Conservation (phyloP, 495 filamentous ascomycete species). For the Xylaria cubensis region DNA sequence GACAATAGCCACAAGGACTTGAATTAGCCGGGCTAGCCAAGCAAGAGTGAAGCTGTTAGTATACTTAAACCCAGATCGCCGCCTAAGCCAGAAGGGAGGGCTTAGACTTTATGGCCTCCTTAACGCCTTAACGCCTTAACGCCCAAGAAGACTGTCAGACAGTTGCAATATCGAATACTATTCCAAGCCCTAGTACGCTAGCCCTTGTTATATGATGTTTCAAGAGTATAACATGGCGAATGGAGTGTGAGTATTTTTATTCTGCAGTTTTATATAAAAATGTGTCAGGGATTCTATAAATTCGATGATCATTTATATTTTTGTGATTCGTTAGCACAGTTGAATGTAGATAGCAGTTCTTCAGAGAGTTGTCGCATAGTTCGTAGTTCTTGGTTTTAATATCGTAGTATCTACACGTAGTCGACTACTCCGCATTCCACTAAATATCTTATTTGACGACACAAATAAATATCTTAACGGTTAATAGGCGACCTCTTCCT, state of each 20-base stretch:
- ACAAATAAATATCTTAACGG: background rate
- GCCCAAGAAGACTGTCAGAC: no score
- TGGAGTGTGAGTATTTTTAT: background rate
- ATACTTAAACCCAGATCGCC: no score
- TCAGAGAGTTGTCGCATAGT: background rate
- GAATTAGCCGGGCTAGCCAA: no score
- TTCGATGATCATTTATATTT: background rate
- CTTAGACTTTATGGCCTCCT: no score
- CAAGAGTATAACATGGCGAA: background rate
- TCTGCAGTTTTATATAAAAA: background rate
- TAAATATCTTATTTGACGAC: background rate
- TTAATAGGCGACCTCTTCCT: background rate
- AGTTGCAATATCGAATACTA: no score
- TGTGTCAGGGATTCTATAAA: background rate
- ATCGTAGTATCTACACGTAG: background rate
- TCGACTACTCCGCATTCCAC: background rate
- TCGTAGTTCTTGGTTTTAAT: background rate
- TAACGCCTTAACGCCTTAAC: no score
- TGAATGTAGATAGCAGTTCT: background rate
- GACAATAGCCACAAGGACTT: no score
- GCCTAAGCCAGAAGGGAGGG: no score
- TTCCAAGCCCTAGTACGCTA: no score
- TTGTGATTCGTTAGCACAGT: background rate
- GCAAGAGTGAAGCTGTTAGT: no score
- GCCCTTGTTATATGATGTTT: no score